Base-by-base conservation (phyloP, 805 yeast genomes). In the Monosporozyma unispora region DNA sequence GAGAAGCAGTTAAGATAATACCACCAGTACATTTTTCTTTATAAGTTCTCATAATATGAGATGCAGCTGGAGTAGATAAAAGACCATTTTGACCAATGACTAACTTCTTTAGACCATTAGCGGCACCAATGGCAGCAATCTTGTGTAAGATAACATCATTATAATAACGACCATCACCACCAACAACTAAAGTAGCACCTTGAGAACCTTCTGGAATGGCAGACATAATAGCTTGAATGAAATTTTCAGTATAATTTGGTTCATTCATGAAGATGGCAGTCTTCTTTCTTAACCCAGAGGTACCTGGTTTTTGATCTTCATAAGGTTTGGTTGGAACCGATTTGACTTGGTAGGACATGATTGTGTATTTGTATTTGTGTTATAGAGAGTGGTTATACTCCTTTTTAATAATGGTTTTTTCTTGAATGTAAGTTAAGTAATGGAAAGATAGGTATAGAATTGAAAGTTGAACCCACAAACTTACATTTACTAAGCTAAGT, bases 161-260 rank as follows among this genome's bases (percentile, higher is more conserved):
- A 74, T 88, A 93, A 74, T 74, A 91, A 58, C 99, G 81, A 43
- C 99, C 99, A 67, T 91, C 99, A 53, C 99, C 99, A 51, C 99
- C 99, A 54, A 91, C 82, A 2, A 90, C 97, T 52, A 91, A 72
- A 2, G 86, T 81, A 3, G 96, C 75, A 51, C 72, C 84, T 50
- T 78, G 49, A 7, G 82, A 71, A 27, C 97, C 98, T 68, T 91
- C 96, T n/a, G 98, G 98, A 57, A 91, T 91, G 33, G 97, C 80
- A 49, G 79, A 79, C 50, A 91, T 68, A 51, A 88, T 77, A 10
- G 96, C 79, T 68, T 91, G 99, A 57, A 93, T 78, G 71, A 91
- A 91, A 74, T 93, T 91, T 67, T 91, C 98, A 1, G 96, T 84
- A 72, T 91, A 91, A 66, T 87, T 72, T 9, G 74, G 71, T 60